These are phyloP conservation scores for Ashbya aceris DNA, from an alignment of 1,139 yeast species.

Conservation along the genomic window DNA sequence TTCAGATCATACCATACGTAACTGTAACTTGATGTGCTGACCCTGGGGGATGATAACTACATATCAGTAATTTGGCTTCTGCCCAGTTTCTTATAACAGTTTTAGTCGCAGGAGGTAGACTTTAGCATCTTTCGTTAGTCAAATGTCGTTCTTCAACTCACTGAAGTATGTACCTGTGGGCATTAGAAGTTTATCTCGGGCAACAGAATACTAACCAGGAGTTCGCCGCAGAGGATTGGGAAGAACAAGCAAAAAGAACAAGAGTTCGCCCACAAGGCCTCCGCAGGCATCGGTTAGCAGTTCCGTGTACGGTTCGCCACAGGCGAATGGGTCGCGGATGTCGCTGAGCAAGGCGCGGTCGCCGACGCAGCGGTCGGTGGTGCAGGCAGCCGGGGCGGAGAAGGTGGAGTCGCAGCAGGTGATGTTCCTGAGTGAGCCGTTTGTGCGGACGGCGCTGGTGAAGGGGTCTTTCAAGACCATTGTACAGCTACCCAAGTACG, in stretches of 20 bases:
- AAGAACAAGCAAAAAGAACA: slow-evolving; percentile 34
- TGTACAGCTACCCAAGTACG: slow-evolving; percentile 90
- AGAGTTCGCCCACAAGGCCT: slow-evolving; percentile 13
- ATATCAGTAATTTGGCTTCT: too few species aligned
- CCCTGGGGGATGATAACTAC: too few species aligned
- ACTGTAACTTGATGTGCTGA: too few species aligned
- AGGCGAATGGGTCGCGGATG: slow-evolving; percentile 29
- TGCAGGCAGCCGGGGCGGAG: slow-evolving; percentile 15
- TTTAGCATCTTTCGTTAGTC: not conserved
- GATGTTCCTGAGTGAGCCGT: slow-evolving; percentile 78
- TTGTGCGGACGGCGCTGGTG: slow-evolving; percentile 85
- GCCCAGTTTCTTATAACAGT: too few species aligned
- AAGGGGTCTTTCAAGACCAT: slow-evolving; percentile 97
- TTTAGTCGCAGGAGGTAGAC: not conserved
- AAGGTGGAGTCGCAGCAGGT: slow-evolving; percentile 39
- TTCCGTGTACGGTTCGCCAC: slow-evolving; percentile 23
- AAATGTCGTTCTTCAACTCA: slow-evolving; percentile 12
- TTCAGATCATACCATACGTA: too few species aligned
- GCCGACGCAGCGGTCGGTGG: slow-evolving; percentile 13
- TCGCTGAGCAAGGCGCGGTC: slow-evolving; percentile 32
- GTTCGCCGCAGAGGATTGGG: slow-evolving; percentile 31
- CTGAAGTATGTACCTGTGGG: slow-evolving; percentile 9
- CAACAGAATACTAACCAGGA: slow-evolving; percentile 2
- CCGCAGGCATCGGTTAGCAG: not conserved
- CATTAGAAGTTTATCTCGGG: not conserved